phyloP scores from a whole-genome alignment of 2,329 filamentous ascomycete species.

The Onygenales sp. region DNA sequence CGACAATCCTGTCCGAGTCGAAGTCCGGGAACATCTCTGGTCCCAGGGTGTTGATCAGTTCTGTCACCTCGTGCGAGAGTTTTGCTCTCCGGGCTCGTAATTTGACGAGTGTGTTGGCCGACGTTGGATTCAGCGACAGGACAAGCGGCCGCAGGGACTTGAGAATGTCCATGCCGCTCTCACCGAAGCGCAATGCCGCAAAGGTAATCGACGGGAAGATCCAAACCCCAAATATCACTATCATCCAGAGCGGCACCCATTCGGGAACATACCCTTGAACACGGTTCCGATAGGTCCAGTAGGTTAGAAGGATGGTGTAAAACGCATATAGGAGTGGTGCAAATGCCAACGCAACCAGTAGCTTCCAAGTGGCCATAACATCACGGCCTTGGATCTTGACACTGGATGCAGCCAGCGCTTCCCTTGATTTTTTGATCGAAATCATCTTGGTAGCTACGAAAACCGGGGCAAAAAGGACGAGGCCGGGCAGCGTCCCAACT shows the following conservation, averaged over 20 bases:
- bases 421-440: slow-evolving; percentile 69
- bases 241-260: slow-evolving; percentile 69
- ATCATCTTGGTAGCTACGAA: slow-evolving; percentile 78
- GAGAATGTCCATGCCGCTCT: slow-evolving; percentile 97
- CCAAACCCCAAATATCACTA: slow-evolving; percentile 65
- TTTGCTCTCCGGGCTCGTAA: slow-evolving; percentile 63
- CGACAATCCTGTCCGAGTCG: slow-evolving; percentile 61
- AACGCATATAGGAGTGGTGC: slow-evolving; percentile 73
- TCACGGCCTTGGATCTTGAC: slow-evolving; percentile 84
- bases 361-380: slow-evolving; percentile 90
- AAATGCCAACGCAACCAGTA: slow-evolving; percentile 75
- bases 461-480: slow-evolving; percentile 78
- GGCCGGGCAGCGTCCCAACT: slow-evolving; percentile 73
- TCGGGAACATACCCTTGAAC: slow-evolving; percentile 72
- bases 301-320: slow-evolving; percentile 65
- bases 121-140: slow-evolving; percentile 73
- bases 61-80: slow-evolving; percentile 73
- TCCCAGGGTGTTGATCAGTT: slow-evolving; percentile 88
- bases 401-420: slow-evolving; percentile 73
- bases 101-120: slow-evolving; percentile 72
- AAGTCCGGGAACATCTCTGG: slow-evolving; percentile 98
- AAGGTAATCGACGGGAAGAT: slow-evolving; percentile 85
- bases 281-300: slow-evolving; percentile 71
- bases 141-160: slow-evolving; percentile 87
- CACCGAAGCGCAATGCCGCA: slow-evolving; percentile 85